phyloP scores from a whole-genome alignment of 805 yeast genomes.

The Saccharomyces eubayanus region DNA sequence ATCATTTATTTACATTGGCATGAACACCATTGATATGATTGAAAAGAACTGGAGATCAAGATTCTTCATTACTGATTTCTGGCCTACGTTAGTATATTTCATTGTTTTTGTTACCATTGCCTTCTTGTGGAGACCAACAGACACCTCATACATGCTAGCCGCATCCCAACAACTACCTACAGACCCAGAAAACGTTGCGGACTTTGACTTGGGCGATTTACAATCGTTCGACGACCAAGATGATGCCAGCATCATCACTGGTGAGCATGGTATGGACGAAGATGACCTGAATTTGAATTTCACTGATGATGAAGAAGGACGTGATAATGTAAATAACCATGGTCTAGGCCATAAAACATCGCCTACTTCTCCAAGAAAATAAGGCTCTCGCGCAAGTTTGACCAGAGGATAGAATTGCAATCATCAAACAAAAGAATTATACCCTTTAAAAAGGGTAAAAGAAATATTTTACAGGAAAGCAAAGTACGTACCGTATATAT shows the following conservation, averaged over 20 bases:
- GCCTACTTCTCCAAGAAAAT: neutral
- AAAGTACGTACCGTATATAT: neutral
- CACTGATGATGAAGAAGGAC: slow-evolving; percentile 24
- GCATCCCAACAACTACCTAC: slow-evolving; percentile 88
- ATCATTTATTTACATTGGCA: slow-evolving; percentile 61
- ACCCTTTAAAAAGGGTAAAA: neutral
- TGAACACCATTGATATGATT: slow-evolving; percentile 65
- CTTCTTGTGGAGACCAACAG: slow-evolving; percentile 96
- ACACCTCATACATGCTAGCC: slow-evolving; percentile 88
- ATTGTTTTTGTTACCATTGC: slow-evolving; percentile 76
- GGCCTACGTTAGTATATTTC: slow-evolving; percentile 88
- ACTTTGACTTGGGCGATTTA: slow-evolving; percentile 53
- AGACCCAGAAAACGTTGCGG: slow-evolving; percentile 62
- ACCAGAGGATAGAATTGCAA: neutral
- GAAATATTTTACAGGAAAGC: neutral
- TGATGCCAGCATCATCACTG: slow-evolving; percentile 24
- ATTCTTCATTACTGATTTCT: slow-evolving; percentile 82
- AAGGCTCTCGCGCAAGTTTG: neutral
- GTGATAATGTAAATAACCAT: neutral
- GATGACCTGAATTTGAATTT: slow-evolving; percentile 25
- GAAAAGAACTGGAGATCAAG: slow-evolving; percentile 89
- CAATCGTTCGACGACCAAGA: slow-evolving; percentile 37
- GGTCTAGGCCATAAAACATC: slow-evolving; percentile 11
- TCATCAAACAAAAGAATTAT: neutral
- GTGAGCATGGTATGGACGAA: slow-evolving; percentile 13